Evolutionary conservation across 805 yeast genomes (phyloP).

Genomic region (Candida ovalis): DNA sequence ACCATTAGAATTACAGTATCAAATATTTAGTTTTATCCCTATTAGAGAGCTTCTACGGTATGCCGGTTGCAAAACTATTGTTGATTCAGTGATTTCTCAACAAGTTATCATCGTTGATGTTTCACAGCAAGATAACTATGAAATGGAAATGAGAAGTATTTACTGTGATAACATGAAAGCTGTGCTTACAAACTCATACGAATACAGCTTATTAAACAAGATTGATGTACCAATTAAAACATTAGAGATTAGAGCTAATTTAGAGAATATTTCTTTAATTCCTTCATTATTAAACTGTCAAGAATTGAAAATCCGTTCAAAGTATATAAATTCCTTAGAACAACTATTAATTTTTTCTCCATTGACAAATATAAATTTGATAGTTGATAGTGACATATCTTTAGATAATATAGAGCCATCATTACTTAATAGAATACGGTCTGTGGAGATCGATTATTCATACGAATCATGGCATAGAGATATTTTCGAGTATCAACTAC

Average conservation of each 20-base stretch:
- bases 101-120: background rate
- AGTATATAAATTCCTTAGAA: background rate
- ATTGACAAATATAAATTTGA: background rate
- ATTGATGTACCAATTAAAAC: background rate
- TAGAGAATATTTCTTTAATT: background rate
- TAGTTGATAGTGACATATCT: background rate
- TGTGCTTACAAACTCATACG: background rate
- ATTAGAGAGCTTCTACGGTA: background rate
- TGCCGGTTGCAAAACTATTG: background rate
- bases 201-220: background rate
- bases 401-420: background rate
- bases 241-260: background rate
- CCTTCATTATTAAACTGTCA: background rate
- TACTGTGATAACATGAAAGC: background rate
- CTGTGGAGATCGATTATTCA: background rate
- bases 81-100: background rate
- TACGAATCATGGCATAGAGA: background rate
- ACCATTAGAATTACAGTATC: conserved; percentile 1
- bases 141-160: background rate
- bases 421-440: background rate
- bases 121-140: background rate
- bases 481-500: background rate
- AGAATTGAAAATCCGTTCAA: background rate
- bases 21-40: background rate
- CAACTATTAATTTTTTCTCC: background rate